Conservation (phyloP, 1,284 basidiomycete species). For the Sanguinoderma infundibulare region DNA sequence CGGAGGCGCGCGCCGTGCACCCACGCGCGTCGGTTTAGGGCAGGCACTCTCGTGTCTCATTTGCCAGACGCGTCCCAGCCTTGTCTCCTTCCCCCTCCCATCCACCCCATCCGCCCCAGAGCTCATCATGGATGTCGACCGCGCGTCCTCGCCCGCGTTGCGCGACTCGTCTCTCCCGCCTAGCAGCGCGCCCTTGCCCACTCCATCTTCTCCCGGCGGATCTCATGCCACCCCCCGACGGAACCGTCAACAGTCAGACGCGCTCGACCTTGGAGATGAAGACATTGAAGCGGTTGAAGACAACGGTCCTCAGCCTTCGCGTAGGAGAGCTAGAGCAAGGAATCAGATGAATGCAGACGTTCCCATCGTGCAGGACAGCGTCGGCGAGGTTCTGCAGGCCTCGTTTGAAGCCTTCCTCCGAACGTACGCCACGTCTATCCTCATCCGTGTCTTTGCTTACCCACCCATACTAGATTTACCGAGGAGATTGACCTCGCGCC, state of each 20-base stretch:
- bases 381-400: constrained; percentile 91
- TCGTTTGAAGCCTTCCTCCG: constrained; percentile 91
- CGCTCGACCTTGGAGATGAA: constrained; percentile 63
- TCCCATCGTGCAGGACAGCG: constrained; percentile 88
- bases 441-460: background rate
- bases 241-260: constrained; percentile 56
- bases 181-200: constrained; percentile 64
- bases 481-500: constrained; percentile 75
- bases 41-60: constrained; percentile 47
- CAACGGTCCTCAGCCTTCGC: constrained; percentile 32
- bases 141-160: constrained; percentile 45
- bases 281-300: constrained; percentile 53
- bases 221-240: constrained; percentile 43
- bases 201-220: constrained; percentile 48
- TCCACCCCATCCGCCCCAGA: background rate
- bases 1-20: background rate
- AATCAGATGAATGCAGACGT: constrained; percentile 66
- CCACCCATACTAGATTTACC: constrained; percentile 64
- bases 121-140: constrained; percentile 45
- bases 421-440: constrained; percentile 58
- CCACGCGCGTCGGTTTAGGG: constrained; percentile 42
- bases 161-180: constrained; percentile 61
- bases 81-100: constrained; percentile 31
- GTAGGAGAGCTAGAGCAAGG: constrained; percentile 36
- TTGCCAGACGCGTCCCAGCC: constrained; percentile 29